phyloP scores from a whole-genome alignment of 208 protist genomes.

The Porcisia hertigi region DNA sequence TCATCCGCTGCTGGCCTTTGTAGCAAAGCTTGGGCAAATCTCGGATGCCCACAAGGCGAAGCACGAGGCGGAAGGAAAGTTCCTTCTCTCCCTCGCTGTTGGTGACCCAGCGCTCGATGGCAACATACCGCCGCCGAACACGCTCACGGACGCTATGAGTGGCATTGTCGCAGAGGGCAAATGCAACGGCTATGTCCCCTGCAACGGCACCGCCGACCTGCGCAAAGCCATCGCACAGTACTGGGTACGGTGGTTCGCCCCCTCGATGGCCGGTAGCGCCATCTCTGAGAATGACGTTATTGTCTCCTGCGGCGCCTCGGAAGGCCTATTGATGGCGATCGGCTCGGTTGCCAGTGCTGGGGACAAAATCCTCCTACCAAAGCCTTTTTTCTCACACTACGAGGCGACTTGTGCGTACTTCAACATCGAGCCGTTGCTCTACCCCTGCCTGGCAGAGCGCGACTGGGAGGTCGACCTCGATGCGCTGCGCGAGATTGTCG shows the following conservation, averaged over 20 bases:
- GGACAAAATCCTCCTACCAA: slow-evolving; percentile 92
- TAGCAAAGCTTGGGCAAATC: slow-evolving; percentile 25
- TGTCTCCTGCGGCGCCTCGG: slow-evolving; percentile 82
- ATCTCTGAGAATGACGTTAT: slow-evolving; percentile 62
- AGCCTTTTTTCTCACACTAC: slow-evolving; percentile 94
- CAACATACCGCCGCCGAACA: slow-evolving; percentile 55
- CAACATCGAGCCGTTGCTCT: slow-evolving; percentile 74
- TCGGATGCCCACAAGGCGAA: slow-evolving; percentile 15
- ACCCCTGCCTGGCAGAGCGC: slow-evolving; percentile 75
- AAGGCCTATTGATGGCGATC: slow-evolving; percentile 89
- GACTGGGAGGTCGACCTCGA: slow-evolving; percentile 92
- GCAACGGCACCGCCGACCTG: slow-evolving; percentile 49
- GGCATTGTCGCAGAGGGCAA: slow-evolving; percentile 38
- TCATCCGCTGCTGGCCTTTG: slow-evolving; percentile 34
- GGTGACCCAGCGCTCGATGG: slow-evolving; percentile 75
- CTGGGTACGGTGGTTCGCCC: slow-evolving; percentile 34
- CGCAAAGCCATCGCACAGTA: slow-evolving; percentile 67
- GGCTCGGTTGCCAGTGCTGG: slow-evolving; percentile 67
- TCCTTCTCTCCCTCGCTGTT: slow-evolving; percentile 51
- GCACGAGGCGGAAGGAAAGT: slow-evolving; percentile 34
- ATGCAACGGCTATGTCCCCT: slow-evolving; percentile 75
- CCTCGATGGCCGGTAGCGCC: slow-evolving; percentile 16
- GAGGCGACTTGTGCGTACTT: slow-evolving; percentile 73
- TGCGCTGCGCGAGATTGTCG: slow-evolving; percentile 39
- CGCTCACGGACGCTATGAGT: slow-evolving; percentile 48